Conservation (phyloP, 2,329 filamentous ascomycete species). For the Aspergillus persii region DNA sequence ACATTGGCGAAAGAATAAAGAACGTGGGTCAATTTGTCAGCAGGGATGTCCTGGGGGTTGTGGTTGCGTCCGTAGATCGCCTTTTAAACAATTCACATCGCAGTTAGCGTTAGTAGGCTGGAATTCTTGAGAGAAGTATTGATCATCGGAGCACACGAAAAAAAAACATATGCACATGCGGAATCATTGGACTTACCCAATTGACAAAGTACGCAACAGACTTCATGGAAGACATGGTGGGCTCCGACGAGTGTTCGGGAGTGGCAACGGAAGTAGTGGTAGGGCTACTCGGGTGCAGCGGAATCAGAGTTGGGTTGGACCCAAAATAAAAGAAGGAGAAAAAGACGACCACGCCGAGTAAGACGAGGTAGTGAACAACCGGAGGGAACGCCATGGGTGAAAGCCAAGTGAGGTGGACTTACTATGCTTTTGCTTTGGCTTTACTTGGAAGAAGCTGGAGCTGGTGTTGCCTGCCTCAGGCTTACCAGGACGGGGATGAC, state of each 20-base stretch:
- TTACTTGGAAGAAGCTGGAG: conserved; percentile 17
- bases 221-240: conserved; percentile 29
- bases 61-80: conserved; percentile 84
- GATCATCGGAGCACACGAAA: background rate
- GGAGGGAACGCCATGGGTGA: conserved; percentile 10
- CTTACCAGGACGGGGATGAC: background rate
- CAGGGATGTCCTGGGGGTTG: conserved; percentile 75
- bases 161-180: background rate
- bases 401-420: background rate
- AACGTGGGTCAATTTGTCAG: conserved; percentile 77
- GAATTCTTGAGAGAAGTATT: background rate
- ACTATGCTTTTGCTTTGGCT: background rate
- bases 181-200: conserved; percentile 38
- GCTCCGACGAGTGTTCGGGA: conserved; percentile 9
- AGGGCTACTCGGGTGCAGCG: conserved; percentile 10
- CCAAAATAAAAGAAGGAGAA: conserved; percentile 14
- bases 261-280: background rate
- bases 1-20: conserved; percentile 90
- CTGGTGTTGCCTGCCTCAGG: background rate
- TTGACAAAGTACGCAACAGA: conserved; percentile 46
- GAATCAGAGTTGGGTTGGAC: conserved; percentile 6
- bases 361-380: conserved; percentile 3
- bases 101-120: background rate
- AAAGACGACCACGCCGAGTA: conserved; percentile 7
- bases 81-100: conserved; percentile 32